These are phyloP conservation scores for Rhynchospora pubera DNA, from an alignment of 176 grass and related monocot species.

Conservation along the genomic window DNA sequence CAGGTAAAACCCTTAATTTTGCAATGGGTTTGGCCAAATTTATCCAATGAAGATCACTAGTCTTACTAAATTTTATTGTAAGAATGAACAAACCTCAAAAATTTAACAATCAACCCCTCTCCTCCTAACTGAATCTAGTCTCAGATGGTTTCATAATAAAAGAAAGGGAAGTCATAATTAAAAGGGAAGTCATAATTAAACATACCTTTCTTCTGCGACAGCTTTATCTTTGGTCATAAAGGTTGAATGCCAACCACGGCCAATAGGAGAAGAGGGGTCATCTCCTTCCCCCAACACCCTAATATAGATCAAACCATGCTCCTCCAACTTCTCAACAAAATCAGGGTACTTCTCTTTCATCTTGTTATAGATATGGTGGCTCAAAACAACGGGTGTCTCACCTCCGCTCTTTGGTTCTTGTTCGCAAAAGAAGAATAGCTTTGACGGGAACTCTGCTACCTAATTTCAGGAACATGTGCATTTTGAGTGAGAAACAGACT, in stretches of 20 bases:
- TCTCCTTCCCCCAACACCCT: slow-evolving; percentile 78
- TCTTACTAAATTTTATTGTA: neutral
- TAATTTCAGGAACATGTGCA: slow-evolving; percentile 9
- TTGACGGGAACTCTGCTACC: slow-evolving; percentile 73
- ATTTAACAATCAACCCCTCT: no score
- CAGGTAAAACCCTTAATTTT: neutral
- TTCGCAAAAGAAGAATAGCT: slow-evolving; percentile 97
- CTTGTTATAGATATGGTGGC: slow-evolving; percentile 66
- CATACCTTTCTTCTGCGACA: slow-evolving; percentile 59
- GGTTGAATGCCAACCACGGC: slow-evolving; percentile 92
- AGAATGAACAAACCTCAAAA: neutral
- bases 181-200: no score
- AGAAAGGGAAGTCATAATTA: neutral
- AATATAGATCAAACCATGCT: slow-evolving; percentile 61
- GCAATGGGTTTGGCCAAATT: neutral
- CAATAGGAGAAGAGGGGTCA: slow-evolving; percentile 86
- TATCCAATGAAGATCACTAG: neutral
- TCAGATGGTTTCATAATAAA: neutral
- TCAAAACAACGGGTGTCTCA: slow-evolving; percentile 75
- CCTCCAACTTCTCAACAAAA: slow-evolving; percentile 79
- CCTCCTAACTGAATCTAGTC: neutral
- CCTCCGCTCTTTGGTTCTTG: slow-evolving; percentile 59
- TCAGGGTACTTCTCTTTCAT: slow-evolving; percentile 57
- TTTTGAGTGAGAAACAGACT: neutral
- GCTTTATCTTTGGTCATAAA: slow-evolving; percentile 79